phyloP scores from a whole-genome alignment of 2,329 filamentous ascomycete species.

The Arthrobotrys pseudoclavata region DNA sequence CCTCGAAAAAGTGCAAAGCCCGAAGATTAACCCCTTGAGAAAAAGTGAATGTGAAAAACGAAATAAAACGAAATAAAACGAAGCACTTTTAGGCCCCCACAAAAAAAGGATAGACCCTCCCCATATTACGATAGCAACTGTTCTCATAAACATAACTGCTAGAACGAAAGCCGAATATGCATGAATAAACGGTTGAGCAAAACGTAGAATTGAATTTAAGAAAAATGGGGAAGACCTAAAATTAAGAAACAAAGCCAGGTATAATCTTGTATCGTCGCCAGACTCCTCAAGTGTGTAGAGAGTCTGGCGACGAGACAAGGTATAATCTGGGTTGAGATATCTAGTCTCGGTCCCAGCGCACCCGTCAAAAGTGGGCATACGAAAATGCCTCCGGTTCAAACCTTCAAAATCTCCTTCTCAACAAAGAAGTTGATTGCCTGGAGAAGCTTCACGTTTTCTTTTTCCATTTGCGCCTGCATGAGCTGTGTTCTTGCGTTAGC shows the following conservation, averaged over 20 bases:
- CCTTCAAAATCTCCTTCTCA: slow-evolving; percentile 49
- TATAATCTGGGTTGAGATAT: not conserved
- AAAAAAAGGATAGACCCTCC: not conserved
- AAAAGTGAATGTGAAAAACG: slow-evolving; percentile 1
- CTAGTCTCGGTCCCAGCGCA: not conserved
- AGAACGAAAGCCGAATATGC: slow-evolving; percentile 17
- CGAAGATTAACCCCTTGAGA: slow-evolving; percentile 10
- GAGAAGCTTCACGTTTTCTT: slow-evolving; percentile 55
- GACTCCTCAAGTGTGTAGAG: not conserved
- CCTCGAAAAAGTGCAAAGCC: slow-evolving; percentile 7
- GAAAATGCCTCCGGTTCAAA: slow-evolving; percentile 21
- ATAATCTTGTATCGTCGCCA: not conserved
- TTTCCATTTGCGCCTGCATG: slow-evolving; percentile 59
- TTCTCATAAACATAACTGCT: slow-evolving; percentile 15
- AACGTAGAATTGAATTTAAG: slow-evolving; percentile 6
- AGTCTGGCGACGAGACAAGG: not conserved
- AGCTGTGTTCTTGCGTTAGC: slow-evolving; percentile 37
- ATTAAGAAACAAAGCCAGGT: not conserved
- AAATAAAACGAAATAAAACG: not conserved
- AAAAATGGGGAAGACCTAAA: not conserved
- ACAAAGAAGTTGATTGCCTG: slow-evolving; percentile 58
- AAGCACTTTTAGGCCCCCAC: slow-evolving; percentile 22
- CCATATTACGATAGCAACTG: slow-evolving; percentile 16
- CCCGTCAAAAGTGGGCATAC: not conserved
- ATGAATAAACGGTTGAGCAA: slow-evolving; percentile 11